A percentile compares a stretch with the other conserved stretches of the same genome.
Conservation (phyloP, 2,329 filamentous ascomycete genomes). For the Magnaporthiopsis incrustans region DNA sequence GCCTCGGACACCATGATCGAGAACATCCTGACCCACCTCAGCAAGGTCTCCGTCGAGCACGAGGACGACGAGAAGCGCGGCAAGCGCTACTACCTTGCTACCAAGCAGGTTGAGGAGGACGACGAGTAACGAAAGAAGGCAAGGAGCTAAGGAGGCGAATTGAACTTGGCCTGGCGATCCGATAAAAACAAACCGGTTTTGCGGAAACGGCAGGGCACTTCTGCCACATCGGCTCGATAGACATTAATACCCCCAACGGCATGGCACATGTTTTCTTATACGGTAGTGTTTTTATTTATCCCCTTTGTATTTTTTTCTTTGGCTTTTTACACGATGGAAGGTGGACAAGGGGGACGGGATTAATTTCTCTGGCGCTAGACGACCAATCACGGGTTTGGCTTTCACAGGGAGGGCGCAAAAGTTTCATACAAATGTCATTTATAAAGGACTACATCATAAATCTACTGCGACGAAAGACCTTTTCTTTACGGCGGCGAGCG, state of each 20-base stretch:
- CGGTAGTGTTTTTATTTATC: background rate
- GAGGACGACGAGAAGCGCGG: conserved; percentile 40
- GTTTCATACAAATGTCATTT: background rate
- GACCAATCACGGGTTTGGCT: background rate
- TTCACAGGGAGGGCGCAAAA: background rate
- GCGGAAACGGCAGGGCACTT: background rate
- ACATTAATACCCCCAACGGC: background rate
- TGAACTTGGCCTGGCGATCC: too few relatives aligned
- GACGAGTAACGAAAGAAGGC: conserved; percentile 10
- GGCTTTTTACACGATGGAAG: too few relatives aligned
- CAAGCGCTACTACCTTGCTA: conserved; percentile 26
- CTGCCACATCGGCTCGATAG: background rate
- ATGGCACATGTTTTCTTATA: background rate
- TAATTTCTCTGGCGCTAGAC: background rate
- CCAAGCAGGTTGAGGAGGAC: conserved; percentile 13
- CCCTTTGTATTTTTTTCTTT: background rate
- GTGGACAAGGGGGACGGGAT: too few relatives aligned
- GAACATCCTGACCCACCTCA: conserved; percentile 57
- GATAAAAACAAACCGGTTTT: too few relatives aligned
- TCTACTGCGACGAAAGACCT: background rate
- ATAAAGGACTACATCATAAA: background rate
- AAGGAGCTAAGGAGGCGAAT: background rate
- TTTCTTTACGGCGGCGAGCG: background rate
- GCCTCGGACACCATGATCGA: conserved; percentile 56
- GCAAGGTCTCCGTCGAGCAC: conserved; percentile 55